phyloP scores from a whole-genome alignment of 2,329 filamentous ascomycete species.

The Monosporascus sp. region DNA sequence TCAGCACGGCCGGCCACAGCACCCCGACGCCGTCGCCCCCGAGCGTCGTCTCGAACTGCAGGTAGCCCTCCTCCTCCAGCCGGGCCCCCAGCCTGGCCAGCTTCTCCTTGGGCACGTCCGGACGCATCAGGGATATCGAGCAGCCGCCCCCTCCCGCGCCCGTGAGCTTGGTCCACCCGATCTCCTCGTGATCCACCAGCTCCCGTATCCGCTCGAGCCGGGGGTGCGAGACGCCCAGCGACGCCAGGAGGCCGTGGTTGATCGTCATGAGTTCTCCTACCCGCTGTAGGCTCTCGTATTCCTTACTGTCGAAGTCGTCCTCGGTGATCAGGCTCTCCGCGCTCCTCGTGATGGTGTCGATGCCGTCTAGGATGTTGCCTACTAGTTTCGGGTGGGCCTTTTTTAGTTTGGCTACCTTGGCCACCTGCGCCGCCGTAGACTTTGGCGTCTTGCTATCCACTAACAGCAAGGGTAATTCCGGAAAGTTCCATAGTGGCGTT shows the following conservation, averaged over 20 bases:
- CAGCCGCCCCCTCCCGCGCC: conserved; percentile 94
- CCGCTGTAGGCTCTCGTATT: conserved; percentile 59
- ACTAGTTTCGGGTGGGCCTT: conserved; percentile 70
- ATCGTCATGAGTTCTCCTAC: conserved; percentile 86
- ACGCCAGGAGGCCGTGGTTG: conserved; percentile 89
- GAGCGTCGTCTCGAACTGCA: conserved; percentile 81
- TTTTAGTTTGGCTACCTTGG: conserved; percentile 72
- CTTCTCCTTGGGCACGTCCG: conserved; percentile 50
- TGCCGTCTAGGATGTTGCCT: conserved; percentile 75
- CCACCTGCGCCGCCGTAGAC: conserved; percentile 80
- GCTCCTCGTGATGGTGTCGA: conserved; percentile 64
- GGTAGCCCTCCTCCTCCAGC: conserved; percentile 67
- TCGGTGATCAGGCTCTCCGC: conserved; percentile 50
- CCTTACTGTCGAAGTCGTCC: conserved; percentile 62
- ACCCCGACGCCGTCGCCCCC: conserved; percentile 93
- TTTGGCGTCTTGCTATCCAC: conserved; percentile 86
- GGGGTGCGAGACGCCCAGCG: conserved; percentile 90
- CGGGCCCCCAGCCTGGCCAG: conserved; percentile 59
- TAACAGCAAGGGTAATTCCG: conserved; percentile 82
- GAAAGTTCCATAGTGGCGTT: conserved; percentile 75
- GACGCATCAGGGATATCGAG: conserved; percentile 83
- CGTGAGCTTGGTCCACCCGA: conserved; percentile 97
- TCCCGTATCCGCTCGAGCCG: conserved; percentile 87
- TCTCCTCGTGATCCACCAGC: conserved; percentile 78
- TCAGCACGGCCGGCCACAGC: conserved; percentile 84